Evolutionary conservation across 2,329 filamentous ascomycete species (phyloP).

Genomic region (Lithohypha guttulata): DNA sequence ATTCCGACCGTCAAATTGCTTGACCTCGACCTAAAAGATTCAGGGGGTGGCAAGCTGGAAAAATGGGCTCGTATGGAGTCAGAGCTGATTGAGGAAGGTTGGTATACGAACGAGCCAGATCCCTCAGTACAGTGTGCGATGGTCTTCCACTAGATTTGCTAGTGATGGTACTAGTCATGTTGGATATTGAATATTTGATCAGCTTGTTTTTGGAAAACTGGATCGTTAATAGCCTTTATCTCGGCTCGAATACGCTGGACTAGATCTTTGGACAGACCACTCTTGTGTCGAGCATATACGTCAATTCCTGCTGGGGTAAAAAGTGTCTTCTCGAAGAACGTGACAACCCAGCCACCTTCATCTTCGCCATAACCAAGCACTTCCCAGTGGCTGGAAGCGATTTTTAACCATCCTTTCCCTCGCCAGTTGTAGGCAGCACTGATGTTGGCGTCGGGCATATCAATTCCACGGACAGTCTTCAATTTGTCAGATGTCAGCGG

Average conservation of each 20-base stretch:
- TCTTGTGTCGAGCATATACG: conserved; percentile 56
- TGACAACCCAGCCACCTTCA: conserved; percentile 56
- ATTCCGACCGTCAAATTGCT: conserved; percentile 45
- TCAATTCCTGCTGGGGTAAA: conserved; percentile 78
- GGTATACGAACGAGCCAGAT: conserved; percentile 45
- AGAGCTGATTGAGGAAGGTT: conserved; percentile 54
- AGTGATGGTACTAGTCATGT: conserved; percentile 22
- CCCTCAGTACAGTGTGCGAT: conserved; percentile 12
- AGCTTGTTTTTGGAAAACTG: conserved; percentile 44
- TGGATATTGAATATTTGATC: conserved; percentile 38
- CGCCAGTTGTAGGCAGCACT: conserved; percentile 59
- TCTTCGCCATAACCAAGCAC: conserved; percentile 58
- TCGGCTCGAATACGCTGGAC: conserved; percentile 46
- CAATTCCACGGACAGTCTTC: conserved; percentile 55
- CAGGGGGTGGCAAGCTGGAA: conserved; percentile 48
- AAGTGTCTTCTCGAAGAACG: conserved; percentile 71
- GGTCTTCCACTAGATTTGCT: conserved; percentile 4
- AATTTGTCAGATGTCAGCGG: conserved; percentile 39
- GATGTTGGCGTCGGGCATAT: conserved; percentile 37
- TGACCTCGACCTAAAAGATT: conserved; percentile 68
- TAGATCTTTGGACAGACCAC: conserved; percentile 49
- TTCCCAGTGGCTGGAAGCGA: conserved; percentile 71
- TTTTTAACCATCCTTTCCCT: conserved; percentile 62
- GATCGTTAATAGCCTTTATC: conserved; percentile 41
- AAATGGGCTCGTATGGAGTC: conserved; percentile 59